A percentile compares a stretch with the other conserved stretches of the same genome.
Evolutionary conservation across 2,329 filamentous ascomycete genomes (phyloP).

Genomic region (Colletotrichum kahawae): DNA sequence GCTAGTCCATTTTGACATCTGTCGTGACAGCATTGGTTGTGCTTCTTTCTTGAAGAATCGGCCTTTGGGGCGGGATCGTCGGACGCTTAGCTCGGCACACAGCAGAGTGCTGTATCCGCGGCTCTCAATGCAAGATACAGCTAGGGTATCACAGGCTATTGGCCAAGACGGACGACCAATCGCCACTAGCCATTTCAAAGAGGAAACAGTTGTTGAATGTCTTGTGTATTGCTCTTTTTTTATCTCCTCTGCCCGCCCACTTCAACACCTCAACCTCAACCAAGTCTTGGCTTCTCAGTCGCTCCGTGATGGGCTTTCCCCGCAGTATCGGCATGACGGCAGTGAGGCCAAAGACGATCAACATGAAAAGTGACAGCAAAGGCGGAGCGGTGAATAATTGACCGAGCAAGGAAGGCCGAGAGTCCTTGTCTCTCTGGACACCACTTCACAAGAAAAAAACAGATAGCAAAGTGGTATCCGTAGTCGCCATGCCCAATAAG

Average conservation of each 20-base stretch:
- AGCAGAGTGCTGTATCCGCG: neutral
- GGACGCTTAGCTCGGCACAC: neutral
- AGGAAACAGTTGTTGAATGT: neutral
- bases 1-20: neutral
- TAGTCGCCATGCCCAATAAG: neutral
- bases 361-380: neutral
- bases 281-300: neutral
- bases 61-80: neutral
- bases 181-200: neutral
- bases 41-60: neutral
- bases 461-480: neutral
- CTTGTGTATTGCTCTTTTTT: neutral
- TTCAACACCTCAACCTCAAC: neutral
- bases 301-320: neutral
- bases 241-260: neutral
- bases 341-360: neutral
- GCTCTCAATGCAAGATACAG: neutral
- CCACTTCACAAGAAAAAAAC: neutral
- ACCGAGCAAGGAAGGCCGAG: neutral
- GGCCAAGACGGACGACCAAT: neutral
- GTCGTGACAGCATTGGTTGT: neutral
- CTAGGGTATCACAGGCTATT: neutral
- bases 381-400: neutral
- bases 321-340: neutral
- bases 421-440: neutral